phyloP scores from a whole-genome alignment of 148 eudicot genomes.

The Fagopyrum homotropicum region DNA sequence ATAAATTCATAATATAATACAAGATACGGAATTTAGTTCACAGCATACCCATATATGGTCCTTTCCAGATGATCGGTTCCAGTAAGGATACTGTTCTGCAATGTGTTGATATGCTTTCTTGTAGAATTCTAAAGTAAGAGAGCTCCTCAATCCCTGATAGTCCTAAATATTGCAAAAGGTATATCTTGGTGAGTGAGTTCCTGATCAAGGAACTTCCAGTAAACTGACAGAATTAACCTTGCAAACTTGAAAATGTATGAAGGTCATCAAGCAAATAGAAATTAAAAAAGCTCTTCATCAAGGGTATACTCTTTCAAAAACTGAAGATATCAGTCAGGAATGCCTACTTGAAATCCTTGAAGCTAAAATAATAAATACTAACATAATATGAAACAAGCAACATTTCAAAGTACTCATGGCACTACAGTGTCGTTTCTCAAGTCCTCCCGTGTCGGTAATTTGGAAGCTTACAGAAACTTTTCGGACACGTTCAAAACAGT shows the following conservation, averaged over 20 bases:
- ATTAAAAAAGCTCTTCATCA: background rate
- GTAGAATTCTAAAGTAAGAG: conserved; percentile 67
- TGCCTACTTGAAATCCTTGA: background rate
- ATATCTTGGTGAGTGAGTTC: background rate
- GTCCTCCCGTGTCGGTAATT: no score
- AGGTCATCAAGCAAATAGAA: background rate
- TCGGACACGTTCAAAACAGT: no score
- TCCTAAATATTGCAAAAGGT: conserved; percentile 34
- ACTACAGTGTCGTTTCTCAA: background rate
- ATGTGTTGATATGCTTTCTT: conserved; percentile 81
- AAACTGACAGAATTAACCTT: background rate
- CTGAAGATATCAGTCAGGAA: background rate
- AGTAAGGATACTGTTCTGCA: conserved; percentile 62
- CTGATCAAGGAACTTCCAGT: background rate
- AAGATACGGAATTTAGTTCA: conserved; percentile 5
- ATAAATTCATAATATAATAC: background rate
- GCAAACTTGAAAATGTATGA: background rate
- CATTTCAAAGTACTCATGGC: background rate
- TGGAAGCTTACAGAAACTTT: no score
- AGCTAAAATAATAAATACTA: background rate
- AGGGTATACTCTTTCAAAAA: background rate
- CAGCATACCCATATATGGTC: conserved; percentile 79
- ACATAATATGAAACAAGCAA: background rate
- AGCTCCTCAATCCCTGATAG: conserved; percentile 65
- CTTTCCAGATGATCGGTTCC: conserved; percentile 86